Conservation (phyloP, 176 grass and related monocot species). For the Stipa capillata region DNA sequence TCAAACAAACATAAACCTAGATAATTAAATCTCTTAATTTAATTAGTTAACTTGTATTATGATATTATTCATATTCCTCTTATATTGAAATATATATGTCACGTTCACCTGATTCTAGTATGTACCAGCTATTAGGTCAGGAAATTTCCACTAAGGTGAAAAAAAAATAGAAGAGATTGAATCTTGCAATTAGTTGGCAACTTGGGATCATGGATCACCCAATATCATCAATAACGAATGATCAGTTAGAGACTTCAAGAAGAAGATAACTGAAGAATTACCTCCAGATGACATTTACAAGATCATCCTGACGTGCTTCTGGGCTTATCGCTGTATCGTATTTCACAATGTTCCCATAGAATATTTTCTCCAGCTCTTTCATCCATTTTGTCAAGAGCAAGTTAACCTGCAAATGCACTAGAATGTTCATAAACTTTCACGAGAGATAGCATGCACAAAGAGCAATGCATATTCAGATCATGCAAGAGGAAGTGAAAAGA, state of each 20-base stretch:
- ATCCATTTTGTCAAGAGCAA: slow-evolving; percentile 96
- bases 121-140: background rate
- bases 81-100: background rate
- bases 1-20: background rate
- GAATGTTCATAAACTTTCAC: background rate
- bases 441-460: background rate
- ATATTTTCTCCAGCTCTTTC: slow-evolving; percentile 99
- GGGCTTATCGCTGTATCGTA: slow-evolving; percentile 67
- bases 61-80: background rate
- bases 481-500: slow-evolving; percentile 5
- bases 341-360: slow-evolving; percentile 97
- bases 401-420: slow-evolving; percentile 60
- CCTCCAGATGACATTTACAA: slow-evolving; percentile 94
- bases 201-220: background rate
- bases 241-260: background rate
- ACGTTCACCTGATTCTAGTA: background rate
- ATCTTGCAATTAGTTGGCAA: background rate
- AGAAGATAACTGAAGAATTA: slow-evolving; percentile 28
- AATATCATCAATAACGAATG: background rate
- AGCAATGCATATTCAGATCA: background rate
- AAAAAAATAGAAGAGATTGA: background rate
- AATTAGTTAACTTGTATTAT: background rate
- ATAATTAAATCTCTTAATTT: background rate
- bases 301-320: slow-evolving; percentile 83
- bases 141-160: background rate